Evolutionary conservation across 2,329 filamentous ascomycete species (phyloP).

Genomic region (Westerdykella sp.): DNA sequence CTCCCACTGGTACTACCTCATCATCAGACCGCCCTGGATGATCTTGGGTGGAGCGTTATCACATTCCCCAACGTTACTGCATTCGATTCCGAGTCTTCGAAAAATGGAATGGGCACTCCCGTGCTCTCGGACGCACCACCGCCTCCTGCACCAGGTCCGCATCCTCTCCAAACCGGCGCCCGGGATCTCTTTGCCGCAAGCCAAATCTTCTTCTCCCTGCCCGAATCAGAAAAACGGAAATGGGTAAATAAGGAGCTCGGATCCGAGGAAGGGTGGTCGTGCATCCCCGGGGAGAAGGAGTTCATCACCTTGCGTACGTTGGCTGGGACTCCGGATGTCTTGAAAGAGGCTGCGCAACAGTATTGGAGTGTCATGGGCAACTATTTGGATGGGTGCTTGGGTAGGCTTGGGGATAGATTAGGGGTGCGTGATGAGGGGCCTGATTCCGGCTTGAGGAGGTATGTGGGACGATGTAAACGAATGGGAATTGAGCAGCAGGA

Average conservation of each 20-base stretch:
- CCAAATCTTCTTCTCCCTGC: slow-evolving; percentile 27
- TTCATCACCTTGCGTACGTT: slow-evolving; percentile 34
- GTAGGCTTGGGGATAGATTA: slow-evolving; percentile 18
- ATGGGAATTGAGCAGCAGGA: slow-evolving; percentile 17
- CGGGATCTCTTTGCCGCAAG: slow-evolving; percentile 25
- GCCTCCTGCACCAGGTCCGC: slow-evolving; percentile 5
- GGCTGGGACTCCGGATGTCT: slow-evolving; percentile 26
- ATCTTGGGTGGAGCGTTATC: slow-evolving; percentile 33
- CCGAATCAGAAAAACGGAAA: slow-evolving; percentile 17
- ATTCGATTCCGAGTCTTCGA: not conserved
- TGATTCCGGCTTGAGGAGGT: slow-evolving; percentile 15
- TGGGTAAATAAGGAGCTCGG: slow-evolving; percentile 30
- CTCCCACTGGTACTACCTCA: slow-evolving; percentile 29
- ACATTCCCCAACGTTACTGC: slow-evolving; percentile 19
- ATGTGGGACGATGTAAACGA: slow-evolving; percentile 20
- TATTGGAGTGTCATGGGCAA: slow-evolving; percentile 31
- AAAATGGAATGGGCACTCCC: not conserved
- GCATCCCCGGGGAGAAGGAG: slow-evolving; percentile 34
- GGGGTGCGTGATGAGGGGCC: slow-evolving; percentile 10
- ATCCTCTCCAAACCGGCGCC: slow-evolving; percentile 29
- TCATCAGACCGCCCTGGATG: slow-evolving; percentile 25
- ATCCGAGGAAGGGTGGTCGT: slow-evolving; percentile 33
- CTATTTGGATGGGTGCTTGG: slow-evolving; percentile 20
- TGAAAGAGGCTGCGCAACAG: slow-evolving; percentile 22
- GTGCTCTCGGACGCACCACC: not conserved